A percentile compares a stretch with the other conserved stretches of the same genome.
Conservation (phyloP, 192 early-diverging fungal genomes). For the Coemansia sp. region DNA sequence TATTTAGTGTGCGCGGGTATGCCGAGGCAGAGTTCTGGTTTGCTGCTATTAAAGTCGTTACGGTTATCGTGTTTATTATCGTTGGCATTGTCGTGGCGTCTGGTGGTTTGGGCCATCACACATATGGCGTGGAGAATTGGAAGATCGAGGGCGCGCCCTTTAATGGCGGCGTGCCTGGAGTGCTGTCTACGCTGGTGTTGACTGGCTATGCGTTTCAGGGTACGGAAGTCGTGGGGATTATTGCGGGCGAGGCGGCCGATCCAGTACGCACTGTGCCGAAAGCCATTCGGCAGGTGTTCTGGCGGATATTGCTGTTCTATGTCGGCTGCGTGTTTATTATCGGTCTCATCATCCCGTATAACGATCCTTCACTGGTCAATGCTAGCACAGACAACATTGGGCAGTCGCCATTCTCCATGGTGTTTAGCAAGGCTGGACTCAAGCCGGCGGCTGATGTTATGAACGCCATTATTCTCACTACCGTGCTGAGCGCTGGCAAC, state of each 20-base stretch:
- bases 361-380: constrained; percentile 57
- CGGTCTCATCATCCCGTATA: constrained; percentile 76
- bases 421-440: constrained; percentile 65
- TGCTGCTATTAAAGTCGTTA: constrained; percentile 76
- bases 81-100: constrained; percentile 70
- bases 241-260: constrained; percentile 86
- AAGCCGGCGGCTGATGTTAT: constrained; percentile 62
- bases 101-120: constrained; percentile 60
- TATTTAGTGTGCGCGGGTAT: constrained; percentile 74
- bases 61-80: constrained; percentile 78
- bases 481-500: constrained; percentile 75
- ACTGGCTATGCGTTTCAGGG: constrained; percentile 85
- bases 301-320: constrained; percentile 85
- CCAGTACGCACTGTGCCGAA: constrained; percentile 71
- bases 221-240: constrained; percentile 87
- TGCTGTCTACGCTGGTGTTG: constrained; percentile 67
- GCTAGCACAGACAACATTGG: constrained; percentile 50
- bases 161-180: constrained; percentile 58
- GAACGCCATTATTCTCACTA: constrained; percentile 68
- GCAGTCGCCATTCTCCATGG: constrained; percentile 70
- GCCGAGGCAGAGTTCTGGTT: constrained; percentile 90
- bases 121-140: constrained; percentile 68
- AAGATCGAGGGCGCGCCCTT: constrained; percentile 66
- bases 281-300: constrained; percentile 76
- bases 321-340: constrained; percentile 75